Evolutionary conservation across 2,329 filamentous ascomycete species (phyloP).

Genomic region (Fusarium chaquense): DNA sequence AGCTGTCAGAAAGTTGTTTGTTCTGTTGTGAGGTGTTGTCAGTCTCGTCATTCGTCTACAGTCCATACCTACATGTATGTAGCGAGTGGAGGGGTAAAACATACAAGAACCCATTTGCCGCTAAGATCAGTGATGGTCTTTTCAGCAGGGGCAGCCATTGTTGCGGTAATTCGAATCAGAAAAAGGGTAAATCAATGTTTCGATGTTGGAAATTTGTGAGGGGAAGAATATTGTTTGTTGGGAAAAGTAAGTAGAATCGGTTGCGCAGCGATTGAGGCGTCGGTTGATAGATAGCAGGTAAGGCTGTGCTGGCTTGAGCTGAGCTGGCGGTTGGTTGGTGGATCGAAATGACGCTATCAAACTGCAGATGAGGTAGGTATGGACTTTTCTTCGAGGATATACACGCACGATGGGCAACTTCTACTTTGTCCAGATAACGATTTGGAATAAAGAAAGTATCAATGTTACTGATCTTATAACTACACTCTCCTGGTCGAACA

Average conservation of each 20-base stretch:
- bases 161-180: constrained; percentile 40
- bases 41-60: constrained; percentile 4
- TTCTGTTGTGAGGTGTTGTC: constrained; percentile 67
- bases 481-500: background rate
- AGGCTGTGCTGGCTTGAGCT: constrained; percentile 18
- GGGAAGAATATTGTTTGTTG: constrained; percentile 5
- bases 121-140: constrained; percentile 76
- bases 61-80: background rate
- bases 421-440: background rate
- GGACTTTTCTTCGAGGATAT: constrained; percentile 3
- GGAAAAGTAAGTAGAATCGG: background rate
- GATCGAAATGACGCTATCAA: constrained; percentile 41
- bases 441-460: background rate
- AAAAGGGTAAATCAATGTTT: background rate
- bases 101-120: constrained; percentile 78
- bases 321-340: constrained; percentile 26
- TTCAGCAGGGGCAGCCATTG: constrained; percentile 77
- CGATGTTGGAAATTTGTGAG: background rate
- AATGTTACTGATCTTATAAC: background rate
- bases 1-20: constrained; percentile 76
- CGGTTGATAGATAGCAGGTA: constrained; percentile 4
- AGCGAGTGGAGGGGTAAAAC: constrained; percentile 39
- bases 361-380: background rate
- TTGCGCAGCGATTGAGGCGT: background rate
- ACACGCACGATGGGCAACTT: background rate